Evolutionary conservation across 2,329 filamentous ascomycete species (phyloP).

Genomic region (Pseudovirgaria hyperparasitica): DNA sequence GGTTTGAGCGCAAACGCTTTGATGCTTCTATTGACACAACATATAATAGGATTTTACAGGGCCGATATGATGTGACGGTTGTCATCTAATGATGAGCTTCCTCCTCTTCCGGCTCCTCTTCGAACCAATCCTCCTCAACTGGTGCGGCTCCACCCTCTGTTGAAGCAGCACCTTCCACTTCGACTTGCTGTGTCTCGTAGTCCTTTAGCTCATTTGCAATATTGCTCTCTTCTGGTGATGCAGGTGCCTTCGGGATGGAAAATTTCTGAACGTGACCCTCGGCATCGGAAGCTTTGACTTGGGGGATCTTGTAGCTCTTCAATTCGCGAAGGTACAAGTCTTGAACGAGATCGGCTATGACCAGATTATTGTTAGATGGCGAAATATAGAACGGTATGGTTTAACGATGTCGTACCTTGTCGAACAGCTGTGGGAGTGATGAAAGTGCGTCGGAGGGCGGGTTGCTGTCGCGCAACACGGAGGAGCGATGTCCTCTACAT

Average conservation of each 20-base stretch:
- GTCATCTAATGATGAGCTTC: conserved; percentile 21
- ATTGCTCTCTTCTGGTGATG: conserved; percentile 86
- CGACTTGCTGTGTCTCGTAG: conserved; percentile 88
- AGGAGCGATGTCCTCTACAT: conserved; percentile 46
- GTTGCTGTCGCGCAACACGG: conserved; percentile 46
- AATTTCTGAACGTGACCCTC: conserved; percentile 90
- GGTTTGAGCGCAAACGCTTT: too few relatives aligned
- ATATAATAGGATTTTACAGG: too few relatives aligned
- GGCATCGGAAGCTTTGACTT: conserved; percentile 74
- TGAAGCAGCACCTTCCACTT: conserved; percentile 77
- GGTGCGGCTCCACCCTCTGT: conserved; percentile 45
- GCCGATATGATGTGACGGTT: too few relatives aligned
- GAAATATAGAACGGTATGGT: conserved; percentile 8
- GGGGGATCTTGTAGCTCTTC: conserved; percentile 81
- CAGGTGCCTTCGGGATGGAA: conserved; percentile 62
- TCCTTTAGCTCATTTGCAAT: conserved; percentile 83
- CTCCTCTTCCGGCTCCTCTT: conserved; percentile 50
- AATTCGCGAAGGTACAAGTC: conserved; percentile 96
- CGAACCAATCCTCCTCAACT: conserved; percentile 65
- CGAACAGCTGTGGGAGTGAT: conserved; percentile 47
- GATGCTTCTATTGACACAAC: too few relatives aligned
- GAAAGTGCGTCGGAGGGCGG: conserved; percentile 47
- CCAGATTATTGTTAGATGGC: conserved; percentile 17
- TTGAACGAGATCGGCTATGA: conserved; percentile 85
- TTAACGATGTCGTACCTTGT: conserved; percentile 40